phyloP scores from a whole-genome alignment of 495 filamentous ascomycete genomes.

The Hypoxylon cercidicola region DNA sequence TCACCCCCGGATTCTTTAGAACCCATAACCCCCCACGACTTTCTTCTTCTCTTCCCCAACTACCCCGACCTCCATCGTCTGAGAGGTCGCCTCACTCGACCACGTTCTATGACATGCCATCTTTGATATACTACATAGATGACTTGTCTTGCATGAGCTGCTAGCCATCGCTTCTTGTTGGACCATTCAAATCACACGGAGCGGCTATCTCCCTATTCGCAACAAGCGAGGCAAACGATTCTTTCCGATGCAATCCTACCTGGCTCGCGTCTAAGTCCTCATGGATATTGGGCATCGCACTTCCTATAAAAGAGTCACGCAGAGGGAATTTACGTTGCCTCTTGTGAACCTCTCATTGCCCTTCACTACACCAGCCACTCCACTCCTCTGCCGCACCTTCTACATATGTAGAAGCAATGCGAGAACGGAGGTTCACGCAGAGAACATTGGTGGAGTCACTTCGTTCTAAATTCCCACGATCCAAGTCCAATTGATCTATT shows the following conservation, averaged over 20 bases:
- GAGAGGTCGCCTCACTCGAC: constrained; percentile 41
- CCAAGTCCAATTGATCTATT: constrained; percentile 35
- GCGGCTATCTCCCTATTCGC: constrained; percentile 39
- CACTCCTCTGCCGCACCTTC: constrained; percentile 31
- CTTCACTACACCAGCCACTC: constrained; percentile 21
- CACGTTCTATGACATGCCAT: constrained; percentile 20
- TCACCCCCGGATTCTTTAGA: constrained; percentile 39
- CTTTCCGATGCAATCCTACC: constrained; percentile 43
- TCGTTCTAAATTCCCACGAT: constrained; percentile 14
- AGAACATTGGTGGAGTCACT: constrained; percentile 17
- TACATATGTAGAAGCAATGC: constrained; percentile 31
- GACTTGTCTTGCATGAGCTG: constrained; percentile 48
- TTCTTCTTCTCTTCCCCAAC: constrained; percentile 21
- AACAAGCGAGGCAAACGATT: constrained; percentile 32
- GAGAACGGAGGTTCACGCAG: constrained; percentile 29
- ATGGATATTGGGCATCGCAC: constrained; percentile 41
- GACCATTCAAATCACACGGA: constrained; percentile 35
- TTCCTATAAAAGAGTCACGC: constrained; percentile 16
- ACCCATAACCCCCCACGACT: constrained; percentile 22
- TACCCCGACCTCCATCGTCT: constrained; percentile 16
- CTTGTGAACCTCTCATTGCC: constrained; percentile 23
- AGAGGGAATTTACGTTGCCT: constrained; percentile 17
- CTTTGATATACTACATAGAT: constrained; percentile 41
- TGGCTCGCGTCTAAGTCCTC: constrained; percentile 40
- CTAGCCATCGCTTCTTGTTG: constrained; percentile 26